phyloP scores from a whole-genome alignment of 805 yeast species.

The Candida maesae region DNA sequence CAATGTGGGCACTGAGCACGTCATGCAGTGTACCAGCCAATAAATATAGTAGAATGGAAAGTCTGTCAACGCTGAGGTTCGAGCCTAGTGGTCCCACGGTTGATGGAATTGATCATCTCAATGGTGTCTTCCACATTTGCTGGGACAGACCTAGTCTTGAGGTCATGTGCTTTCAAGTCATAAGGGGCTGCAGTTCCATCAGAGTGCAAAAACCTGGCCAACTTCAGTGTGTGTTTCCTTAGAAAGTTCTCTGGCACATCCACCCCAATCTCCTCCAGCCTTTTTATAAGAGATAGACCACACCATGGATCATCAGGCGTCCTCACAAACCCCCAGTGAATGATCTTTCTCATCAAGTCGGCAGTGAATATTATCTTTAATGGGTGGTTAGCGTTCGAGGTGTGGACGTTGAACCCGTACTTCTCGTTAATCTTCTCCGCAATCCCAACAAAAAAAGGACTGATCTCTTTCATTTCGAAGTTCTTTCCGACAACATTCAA shows the following conservation, averaged over 20 bases:
- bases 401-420: conserved; percentile 2
- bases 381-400: conserved; percentile 17
- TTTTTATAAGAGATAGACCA: conserved; percentile 19
- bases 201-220: conserved; percentile 14
- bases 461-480: conserved; percentile 14
- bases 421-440: conserved; percentile 3
- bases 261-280: conserved; percentile 18
- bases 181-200: conserved; percentile 7
- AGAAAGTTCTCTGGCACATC: conserved; percentile 14
- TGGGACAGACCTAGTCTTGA: conserved; percentile 3
- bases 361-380: conserved; percentile 20
- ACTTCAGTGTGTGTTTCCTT: conserved; percentile 15
- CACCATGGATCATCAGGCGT: conserved; percentile 23
- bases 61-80: no score
- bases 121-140: conserved; percentile 16
- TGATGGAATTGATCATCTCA: conserved; percentile 12
- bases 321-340: conserved; percentile 21
- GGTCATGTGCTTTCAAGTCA: conserved; percentile 3
- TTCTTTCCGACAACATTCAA: conserved; percentile 10
- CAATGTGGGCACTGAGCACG: no score
- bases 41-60: conserved; percentile 1
- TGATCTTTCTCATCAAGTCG: conserved; percentile 11
- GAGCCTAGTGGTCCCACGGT: no score
- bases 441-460: conserved; percentile 11
- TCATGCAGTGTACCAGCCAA: no score